phyloP scores from a whole-genome alignment of 495 filamentous ascomycete species.

The Lophiostoma macrostomum region DNA sequence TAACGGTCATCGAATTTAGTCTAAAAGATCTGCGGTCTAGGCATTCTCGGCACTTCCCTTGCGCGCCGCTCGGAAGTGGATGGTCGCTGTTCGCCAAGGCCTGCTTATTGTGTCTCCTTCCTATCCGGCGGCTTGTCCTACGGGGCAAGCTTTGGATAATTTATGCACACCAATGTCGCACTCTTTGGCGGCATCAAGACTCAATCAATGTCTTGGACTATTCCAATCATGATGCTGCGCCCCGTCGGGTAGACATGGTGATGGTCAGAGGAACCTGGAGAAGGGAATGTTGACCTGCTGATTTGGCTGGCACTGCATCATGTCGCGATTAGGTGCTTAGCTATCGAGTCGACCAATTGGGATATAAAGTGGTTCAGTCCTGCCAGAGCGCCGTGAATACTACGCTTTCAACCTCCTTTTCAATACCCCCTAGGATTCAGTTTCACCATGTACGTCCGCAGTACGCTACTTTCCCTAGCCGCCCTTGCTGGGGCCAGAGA shows the following conservation, averaged over 20 bases:
- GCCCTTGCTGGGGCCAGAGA: slow-evolving; percentile 23
- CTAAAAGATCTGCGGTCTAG: slow-evolving; percentile 24
- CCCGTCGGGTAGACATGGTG: background rate
- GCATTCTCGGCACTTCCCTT: slow-evolving; percentile 17
- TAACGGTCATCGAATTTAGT: slow-evolving; percentile 1
- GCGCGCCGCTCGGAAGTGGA: slow-evolving; percentile 3
- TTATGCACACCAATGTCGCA: slow-evolving; percentile 19
- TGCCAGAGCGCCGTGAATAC: too few species aligned
- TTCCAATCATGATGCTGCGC: slow-evolving; percentile 23
- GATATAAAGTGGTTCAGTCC: slow-evolving; percentile 17
- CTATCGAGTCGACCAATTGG: background rate
- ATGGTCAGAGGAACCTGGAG: slow-evolving; percentile 4
- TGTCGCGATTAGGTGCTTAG: background rate
- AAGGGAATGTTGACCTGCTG: slow-evolving; percentile 16
- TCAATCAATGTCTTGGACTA: slow-evolving; percentile 10
- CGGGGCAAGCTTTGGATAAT: slow-evolving; percentile 25
- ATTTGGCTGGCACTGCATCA: background rate
- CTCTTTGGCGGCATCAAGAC: slow-evolving; percentile 3
- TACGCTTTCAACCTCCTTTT: background rate
- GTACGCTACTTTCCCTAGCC: slow-evolving; percentile 5
- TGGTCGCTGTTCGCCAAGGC: slow-evolving; percentile 15
- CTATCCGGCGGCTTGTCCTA: slow-evolving; percentile 7
- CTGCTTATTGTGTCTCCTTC: slow-evolving; percentile 22
- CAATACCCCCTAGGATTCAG: background rate
- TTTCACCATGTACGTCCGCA: slow-evolving; percentile 10